Conservation (phyloP, 192 early-diverging fungal species). For the Anaeromyces robustus region DNA sequence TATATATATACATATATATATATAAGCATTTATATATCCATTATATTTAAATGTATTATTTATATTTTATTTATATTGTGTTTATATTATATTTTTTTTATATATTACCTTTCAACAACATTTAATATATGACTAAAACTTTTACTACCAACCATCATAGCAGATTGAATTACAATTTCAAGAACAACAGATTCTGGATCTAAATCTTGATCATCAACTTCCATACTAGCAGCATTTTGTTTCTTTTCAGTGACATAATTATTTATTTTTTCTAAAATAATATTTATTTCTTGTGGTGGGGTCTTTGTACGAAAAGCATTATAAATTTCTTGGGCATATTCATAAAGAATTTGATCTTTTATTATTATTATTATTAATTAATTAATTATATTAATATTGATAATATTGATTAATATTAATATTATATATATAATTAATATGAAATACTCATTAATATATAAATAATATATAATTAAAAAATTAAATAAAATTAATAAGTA, state of each 20-base stretch:
- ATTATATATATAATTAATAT: too few relatives aligned
- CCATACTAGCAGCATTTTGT: background rate
- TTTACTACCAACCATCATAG: slow-evolving; percentile 78
- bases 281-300: background rate
- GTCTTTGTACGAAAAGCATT: background rate
- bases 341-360: background rate
- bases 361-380: too few relatives aligned
- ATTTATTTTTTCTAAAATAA: background rate
- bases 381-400: background rate
- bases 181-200: slow-evolving; percentile 19
- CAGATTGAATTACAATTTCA: slow-evolving; percentile 63
- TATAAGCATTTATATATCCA: too few relatives aligned
- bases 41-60: too few relatives aligned
- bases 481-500: background rate
- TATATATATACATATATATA: too few relatives aligned
- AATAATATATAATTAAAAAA: too few relatives aligned
- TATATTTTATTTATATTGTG: too few relatives aligned
- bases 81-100: background rate
- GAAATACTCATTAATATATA: too few relatives aligned
- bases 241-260: background rate
- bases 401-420: background rate
- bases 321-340: background rate
- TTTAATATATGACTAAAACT: slow-evolving; percentile 87
- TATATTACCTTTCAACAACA: slow-evolving; percentile 66
- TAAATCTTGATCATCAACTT: background rate